These are phyloP conservation scores for Penicillium lagena DNA, from an alignment of 495 filamentous ascomycete genomes.

Conservation along the genomic window DNA sequence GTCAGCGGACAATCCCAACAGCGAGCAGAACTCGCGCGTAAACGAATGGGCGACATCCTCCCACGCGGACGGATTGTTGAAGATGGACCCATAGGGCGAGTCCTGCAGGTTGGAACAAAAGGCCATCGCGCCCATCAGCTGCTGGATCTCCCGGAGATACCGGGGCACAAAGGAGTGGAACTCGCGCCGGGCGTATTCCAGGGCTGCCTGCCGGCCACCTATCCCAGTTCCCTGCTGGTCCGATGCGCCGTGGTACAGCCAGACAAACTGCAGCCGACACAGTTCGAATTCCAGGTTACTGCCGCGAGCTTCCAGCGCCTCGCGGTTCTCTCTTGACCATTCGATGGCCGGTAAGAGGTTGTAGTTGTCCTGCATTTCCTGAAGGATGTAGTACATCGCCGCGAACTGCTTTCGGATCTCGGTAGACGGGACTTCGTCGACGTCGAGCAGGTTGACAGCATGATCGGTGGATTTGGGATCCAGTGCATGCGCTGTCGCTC, in stretches of 20 bases:
- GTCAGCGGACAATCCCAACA: constrained; percentile 79
- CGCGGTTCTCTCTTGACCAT: constrained; percentile 71
- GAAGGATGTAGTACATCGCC: constrained; percentile 85
- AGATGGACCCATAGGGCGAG: constrained; percentile 72
- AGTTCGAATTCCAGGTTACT: constrained; percentile 95
- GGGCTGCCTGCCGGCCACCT: constrained; percentile 49
- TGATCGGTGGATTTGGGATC: constrained; percentile 8
- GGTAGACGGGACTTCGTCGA: constrained; percentile 54
- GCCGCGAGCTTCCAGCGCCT: constrained; percentile 68
- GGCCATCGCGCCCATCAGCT: constrained; percentile 69
- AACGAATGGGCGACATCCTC: constrained; percentile 76
- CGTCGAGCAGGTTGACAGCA: constrained; percentile 26
- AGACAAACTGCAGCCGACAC: constrained; percentile 76
- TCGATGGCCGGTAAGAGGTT: constrained; percentile 77
- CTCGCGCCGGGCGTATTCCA: constrained; percentile 63
- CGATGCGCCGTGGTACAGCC: constrained; percentile 58
- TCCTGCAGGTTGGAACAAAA: constrained; percentile 60
- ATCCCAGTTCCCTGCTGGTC: constrained; percentile 11
- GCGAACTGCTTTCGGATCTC: constrained; percentile 73
- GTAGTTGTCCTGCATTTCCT: constrained; percentile 58
- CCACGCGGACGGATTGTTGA: constrained; percentile 69
- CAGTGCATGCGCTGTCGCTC: constrained; percentile 7
- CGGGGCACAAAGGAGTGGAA: constrained; percentile 62
- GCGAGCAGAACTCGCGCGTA: constrained; percentile 89
- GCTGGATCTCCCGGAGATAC: constrained; percentile 68